Conservation (phyloP, 73 alveolate species). For the Paramecium sonneborni region DNA sequence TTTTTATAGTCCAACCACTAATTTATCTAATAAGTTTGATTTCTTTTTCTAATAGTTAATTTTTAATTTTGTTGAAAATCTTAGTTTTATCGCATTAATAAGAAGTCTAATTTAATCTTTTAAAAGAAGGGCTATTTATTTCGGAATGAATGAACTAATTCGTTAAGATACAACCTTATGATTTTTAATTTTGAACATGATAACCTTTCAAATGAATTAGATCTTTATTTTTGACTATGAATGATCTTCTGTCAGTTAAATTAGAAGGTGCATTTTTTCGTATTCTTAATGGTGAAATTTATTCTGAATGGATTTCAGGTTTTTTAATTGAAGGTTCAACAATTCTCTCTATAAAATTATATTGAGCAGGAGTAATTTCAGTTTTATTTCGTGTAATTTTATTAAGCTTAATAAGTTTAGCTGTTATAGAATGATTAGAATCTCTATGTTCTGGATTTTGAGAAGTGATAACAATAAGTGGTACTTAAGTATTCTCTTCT, state of each 20-base stretch:
- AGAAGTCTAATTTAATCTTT: neutral
- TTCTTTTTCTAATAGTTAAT: neutral
- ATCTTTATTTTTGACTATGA: neutral
- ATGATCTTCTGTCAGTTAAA: neutral
- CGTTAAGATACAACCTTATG: neutral
- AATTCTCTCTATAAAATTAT: constrained; percentile 14
- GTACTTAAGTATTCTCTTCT: neutral
- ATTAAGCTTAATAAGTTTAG: neutral
- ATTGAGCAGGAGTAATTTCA: neutral
- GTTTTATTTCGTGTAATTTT: neutral
- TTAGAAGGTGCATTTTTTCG: neutral
- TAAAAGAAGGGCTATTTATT: neutral
- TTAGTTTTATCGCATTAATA: neutral
- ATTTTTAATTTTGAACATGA: constrained; percentile 1
- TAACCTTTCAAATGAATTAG: neutral
- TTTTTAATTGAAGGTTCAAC: neutral
- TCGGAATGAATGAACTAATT: neutral
- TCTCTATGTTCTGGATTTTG: neutral
- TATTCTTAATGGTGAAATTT: neutral
- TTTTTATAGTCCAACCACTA: constrained; percentile 22
- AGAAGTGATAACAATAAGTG: neutral
- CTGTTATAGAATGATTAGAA: neutral
- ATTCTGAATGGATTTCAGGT: neutral
- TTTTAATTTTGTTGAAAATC: neutral
- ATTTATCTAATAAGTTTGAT: neutral